Percentiles rank a stretch among this genome's conserved stretches.
Evolutionary conservation across 805 yeast genomes (phyloP).

Genomic region (Scheffersomyces coipomensis): DNA sequence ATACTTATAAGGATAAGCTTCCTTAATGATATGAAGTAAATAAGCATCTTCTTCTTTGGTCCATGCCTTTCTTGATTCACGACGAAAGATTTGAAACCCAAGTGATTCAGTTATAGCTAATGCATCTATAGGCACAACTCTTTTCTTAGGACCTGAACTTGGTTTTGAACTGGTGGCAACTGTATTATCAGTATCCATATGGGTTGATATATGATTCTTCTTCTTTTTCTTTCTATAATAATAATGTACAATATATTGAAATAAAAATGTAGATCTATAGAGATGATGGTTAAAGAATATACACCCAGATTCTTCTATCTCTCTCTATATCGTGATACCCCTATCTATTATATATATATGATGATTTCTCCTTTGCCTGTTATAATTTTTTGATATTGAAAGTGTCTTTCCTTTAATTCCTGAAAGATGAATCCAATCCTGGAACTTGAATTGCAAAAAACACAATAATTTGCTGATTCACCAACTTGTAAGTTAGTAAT

Average conservation of each 20-base stretch:
- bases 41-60: constrained; percentile 65
- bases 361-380: too few relatives aligned
- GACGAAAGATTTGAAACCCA: constrained; percentile 72
- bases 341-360: too few relatives aligned
- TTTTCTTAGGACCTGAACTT: constrained; percentile 6
- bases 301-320: neutral
- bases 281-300: neutral
- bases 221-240: too few relatives aligned
- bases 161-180: neutral
- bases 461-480: too few relatives aligned
- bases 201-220: neutral
- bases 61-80: constrained; percentile 70
- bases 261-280: neutral
- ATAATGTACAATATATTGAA: too few relatives aligned
- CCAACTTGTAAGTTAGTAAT: too few relatives aligned
- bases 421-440: too few relatives aligned
- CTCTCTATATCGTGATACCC: neutral
- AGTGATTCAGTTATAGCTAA: constrained; percentile 64
- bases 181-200: too few relatives aligned
- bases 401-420: too few relatives aligned
- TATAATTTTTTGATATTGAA: too few relatives aligned
- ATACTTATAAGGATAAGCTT: constrained; percentile 23
- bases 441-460: too few relatives aligned
- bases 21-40: constrained; percentile 43
- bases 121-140: constrained; percentile 42